Base-by-base conservation (phyloP, 2,329 filamentous ascomycete species). In the Fusarium sp. region DNA sequence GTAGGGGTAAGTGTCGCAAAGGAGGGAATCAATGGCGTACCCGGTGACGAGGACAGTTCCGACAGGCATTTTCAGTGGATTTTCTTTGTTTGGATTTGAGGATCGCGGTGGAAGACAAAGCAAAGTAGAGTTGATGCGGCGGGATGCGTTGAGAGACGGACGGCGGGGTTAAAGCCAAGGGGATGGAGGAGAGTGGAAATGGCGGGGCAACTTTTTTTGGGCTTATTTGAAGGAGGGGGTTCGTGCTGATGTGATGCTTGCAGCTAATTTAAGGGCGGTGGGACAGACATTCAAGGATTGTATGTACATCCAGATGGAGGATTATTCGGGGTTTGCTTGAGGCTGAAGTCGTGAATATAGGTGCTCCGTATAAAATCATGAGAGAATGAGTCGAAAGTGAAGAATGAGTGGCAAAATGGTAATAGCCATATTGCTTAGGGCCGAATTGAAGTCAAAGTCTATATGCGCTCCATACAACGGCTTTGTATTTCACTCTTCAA, bases 41-140 rank as follows among this genome's bases (percentile, higher is more conserved):
- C 94, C 94, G 76, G 94, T 94, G 79, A 98, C 90, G 77, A 98
- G 88, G 78, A 97, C 93, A 68, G 94, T 96, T 84, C 93, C 93
- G 74, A 92, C 87, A 80, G 91, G 83, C 93, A 97, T 97, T 84
- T 73, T 70, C 8, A 38, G 43, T 20, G 13, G 42, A 39, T 60
- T 72, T 72, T 69, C 65, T 74, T 75, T 75, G 69, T 74, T 72
- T 11, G 58, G 68, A 60, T 71, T 21, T 21, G 42, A 31, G 24
- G 35, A 54, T 63, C 73, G 72, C 64, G 73, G 65, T 74, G 54
- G 67, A 62, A 57, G 50, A 65, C 35, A 59, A 65, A 66, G 53
- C 50, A 65, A 47, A 55, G 38, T 53, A 47, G n/a, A 21, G 50
- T 49, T 47, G 37, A 52, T 39, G 53, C 60, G 46, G 54, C 31